These are phyloP conservation scores for Podospora pseudopauciseta DNA, from an alignment of 495 filamentous ascomycete species.

Conservation along the genomic window DNA sequence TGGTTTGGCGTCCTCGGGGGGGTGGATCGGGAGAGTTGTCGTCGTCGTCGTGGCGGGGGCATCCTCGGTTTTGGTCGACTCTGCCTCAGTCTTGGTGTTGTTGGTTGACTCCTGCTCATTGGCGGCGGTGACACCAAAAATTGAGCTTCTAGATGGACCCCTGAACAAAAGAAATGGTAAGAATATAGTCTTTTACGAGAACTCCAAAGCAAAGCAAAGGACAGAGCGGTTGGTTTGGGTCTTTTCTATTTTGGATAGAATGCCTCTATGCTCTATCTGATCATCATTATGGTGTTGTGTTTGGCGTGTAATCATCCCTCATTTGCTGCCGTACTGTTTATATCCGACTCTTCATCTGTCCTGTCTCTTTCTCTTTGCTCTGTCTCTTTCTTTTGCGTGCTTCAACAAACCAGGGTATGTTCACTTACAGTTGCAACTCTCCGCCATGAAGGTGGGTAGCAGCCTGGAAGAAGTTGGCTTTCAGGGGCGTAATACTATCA, in stretches of 20 bases:
- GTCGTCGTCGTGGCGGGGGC: neutral
- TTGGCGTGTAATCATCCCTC: slow-evolving; percentile 1
- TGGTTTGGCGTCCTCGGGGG: slow-evolving; percentile 21
- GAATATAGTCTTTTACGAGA: neutral
- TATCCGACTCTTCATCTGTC: neutral
- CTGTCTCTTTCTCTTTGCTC: slow-evolving; percentile 1
- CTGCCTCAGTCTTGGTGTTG: too few species aligned
- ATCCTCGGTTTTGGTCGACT: neutral
- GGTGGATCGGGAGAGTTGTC: neutral
- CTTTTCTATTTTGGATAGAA: slow-evolving; percentile 1
- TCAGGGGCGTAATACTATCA: slow-evolving; percentile 80
- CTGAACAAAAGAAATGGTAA: slow-evolving; percentile 3
- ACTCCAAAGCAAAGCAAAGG: neutral
- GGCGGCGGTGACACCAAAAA: neutral
- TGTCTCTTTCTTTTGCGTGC: slow-evolving; percentile 12
- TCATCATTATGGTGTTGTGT: neutral
- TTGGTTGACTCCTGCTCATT: neutral
- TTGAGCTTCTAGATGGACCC: neutral
- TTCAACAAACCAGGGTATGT: slow-evolving; percentile 8
- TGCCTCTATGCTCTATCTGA: slow-evolving; percentile 30
- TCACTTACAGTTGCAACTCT: slow-evolving; percentile 89
- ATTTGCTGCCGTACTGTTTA: slow-evolving; percentile 5
- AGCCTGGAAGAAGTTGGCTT: slow-evolving; percentile 89
- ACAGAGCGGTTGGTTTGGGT: neutral
- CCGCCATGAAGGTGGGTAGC: slow-evolving; percentile 53